Percentiles rank a stretch among this genome's conserved stretches.
These are phyloP conservation scores for Apiotrichum laibachii DNA, from an alignment of 1,284 basidiomycete species.

Conservation along the genomic window DNA sequence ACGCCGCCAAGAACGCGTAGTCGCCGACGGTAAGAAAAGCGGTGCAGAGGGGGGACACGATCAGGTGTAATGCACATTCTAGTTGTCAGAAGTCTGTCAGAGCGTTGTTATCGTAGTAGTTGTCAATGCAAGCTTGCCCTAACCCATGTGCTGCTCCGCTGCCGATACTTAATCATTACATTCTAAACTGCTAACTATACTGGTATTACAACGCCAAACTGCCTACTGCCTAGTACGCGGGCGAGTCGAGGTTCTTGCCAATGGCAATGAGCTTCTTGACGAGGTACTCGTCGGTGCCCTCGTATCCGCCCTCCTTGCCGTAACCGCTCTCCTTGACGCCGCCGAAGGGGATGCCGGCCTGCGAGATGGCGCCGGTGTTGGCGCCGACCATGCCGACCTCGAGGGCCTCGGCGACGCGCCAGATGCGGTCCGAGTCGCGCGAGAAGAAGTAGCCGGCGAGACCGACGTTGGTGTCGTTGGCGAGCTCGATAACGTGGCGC, in stretches of 20 bases:
- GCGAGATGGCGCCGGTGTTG: slow-evolving; percentile 67
- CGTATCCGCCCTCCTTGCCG: slow-evolving; percentile 44
- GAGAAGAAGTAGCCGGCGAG: slow-evolving; percentile 92
- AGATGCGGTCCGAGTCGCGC: slow-evolving; percentile 81
- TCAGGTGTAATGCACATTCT: too few species aligned
- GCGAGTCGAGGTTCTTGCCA: slow-evolving; percentile 22
- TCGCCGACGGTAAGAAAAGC: not conserved
- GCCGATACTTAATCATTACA: too few species aligned
- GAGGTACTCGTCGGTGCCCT: slow-evolving; percentile 47
- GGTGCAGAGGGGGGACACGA: too few species aligned
- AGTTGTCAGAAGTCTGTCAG: too few species aligned
- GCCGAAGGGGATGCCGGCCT: slow-evolving; percentile 85
- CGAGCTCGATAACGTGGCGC: slow-evolving; percentile 80
- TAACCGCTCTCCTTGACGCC: slow-evolving; percentile 58
- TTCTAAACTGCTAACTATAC: too few species aligned
- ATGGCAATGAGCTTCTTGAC: slow-evolving; percentile 43
- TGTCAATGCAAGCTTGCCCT: too few species aligned
- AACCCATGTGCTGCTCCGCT: too few species aligned
- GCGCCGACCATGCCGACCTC: slow-evolving; percentile 78
- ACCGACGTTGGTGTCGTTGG: slow-evolving; percentile 81
- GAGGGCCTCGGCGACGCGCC: slow-evolving; percentile 95
- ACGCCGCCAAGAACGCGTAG: not conserved
- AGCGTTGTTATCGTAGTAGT: too few species aligned
- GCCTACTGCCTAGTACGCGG: not conserved
- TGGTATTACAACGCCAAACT: too few species aligned